These are phyloP conservation scores for Penicillium ucsense DNA, from an alignment of 495 filamentous ascomycete species.

Conservation along the genomic window DNA sequence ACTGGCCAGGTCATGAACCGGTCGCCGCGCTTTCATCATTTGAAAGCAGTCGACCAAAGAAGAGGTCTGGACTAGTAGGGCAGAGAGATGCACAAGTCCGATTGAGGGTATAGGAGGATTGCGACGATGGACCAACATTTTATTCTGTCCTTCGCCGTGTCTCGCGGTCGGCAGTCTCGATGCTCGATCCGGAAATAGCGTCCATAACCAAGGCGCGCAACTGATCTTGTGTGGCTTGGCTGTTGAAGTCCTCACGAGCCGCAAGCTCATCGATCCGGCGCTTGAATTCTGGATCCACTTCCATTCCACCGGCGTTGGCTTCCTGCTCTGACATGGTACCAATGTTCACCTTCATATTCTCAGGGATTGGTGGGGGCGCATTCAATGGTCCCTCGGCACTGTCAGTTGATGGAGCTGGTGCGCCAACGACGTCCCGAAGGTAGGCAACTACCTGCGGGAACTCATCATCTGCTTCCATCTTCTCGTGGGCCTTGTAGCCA, in stretches of 20 bases:
- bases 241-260: constrained; percentile 60
- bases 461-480: constrained; percentile 60
- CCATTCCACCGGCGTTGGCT: constrained; percentile 28
- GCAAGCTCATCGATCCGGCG: constrained; percentile 70
- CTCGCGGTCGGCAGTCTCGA: constrained; percentile 44
- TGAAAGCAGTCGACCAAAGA: too few species aligned
- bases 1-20: too few species aligned
- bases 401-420: constrained; percentile 11
- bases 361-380: constrained; percentile 46
- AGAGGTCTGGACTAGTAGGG: not conserved
- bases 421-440: constrained; percentile 40
- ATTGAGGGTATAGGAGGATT: not conserved
- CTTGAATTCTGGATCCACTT: constrained; percentile 62
- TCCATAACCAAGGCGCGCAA: constrained; percentile 62
- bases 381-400: constrained; percentile 23
- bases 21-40: too few species aligned
- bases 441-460: constrained; percentile 61
- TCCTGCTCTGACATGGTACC: constrained; percentile 56
- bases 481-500: constrained; percentile 59
- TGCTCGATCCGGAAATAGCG: constrained; percentile 48
- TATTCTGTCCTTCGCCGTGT: constrained; percentile 52
- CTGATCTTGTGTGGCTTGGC: constrained; percentile 57
- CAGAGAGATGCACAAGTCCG: not conserved
- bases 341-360: constrained; percentile 57
- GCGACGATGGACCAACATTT: not conserved